Evolutionary conservation across 2,329 filamentous ascomycete species (phyloP), one percentile per base, ranked within the genome.

Genomic region (Alternaria infectoria): DNA sequence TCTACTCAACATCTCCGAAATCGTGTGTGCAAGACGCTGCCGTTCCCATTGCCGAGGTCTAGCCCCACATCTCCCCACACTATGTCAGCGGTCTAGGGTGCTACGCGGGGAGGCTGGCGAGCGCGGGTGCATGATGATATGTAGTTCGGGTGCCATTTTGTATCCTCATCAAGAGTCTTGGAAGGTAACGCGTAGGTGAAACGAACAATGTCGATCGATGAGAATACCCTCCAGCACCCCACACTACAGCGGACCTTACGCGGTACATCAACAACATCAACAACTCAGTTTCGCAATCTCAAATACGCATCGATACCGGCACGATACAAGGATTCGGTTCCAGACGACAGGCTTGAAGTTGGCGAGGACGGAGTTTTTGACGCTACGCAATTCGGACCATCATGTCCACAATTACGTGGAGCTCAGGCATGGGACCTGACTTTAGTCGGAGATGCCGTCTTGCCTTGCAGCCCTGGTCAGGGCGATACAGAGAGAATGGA

Each of bases 361-460:
- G 64, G 63, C 3, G 12, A 57, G 3, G 59, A 68, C 17, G 64
- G 54, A 7, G 59, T 70, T 1, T 75, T 73, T 43, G 73, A 81
- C 61, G 78, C 77, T 3, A 80, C 77, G 2, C 59, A 62, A 21
- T 77, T 77, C 61, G 79, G 79, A 3, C 78, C 79, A 32, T 76
- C 75, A 26, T 81, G 78, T 68, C 79, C 79, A 9, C 79, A 81
- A 13, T 69, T 75, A 30, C 72, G 67, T 45, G 74, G 71, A 19
- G 74, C 70, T 12, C 74, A 75, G 55, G 70, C 69, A 15, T 75
- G 70, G 68, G 76, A 77, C 61, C 54, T 74, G 15, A 69, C 67
- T 3, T 63, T 78, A 4, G 40, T 70, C 23, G 74, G 76, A 8
- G 54, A 75, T 19, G 57, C 69, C 5, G 32, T 21, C 5, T 50